These are phyloP conservation scores for Botrytis elliptica DNA, from an alignment of 2,329 filamentous ascomycete species.

Conservation along the genomic window DNA sequence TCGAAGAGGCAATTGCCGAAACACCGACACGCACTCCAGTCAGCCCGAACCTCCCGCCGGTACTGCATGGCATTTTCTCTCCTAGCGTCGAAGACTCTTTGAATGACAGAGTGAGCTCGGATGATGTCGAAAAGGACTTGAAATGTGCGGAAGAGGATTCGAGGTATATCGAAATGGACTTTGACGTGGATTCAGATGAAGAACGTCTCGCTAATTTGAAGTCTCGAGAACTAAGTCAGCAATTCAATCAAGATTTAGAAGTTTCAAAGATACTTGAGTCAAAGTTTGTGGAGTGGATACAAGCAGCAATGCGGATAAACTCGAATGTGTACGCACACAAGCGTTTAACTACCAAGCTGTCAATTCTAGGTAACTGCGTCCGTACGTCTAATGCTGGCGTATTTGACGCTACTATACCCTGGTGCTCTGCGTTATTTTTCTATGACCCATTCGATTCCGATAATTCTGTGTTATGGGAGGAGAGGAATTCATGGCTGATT, in stretches of 20 bases:
- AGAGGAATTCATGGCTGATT: not conserved
- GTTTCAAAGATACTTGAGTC: constrained; percentile 1
- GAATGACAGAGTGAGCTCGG: not conserved
- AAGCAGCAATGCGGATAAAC: not conserved
- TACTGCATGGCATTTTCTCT: not conserved
- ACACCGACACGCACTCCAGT: not conserved
- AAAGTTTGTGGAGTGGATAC: not conserved
- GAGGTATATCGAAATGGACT: not conserved
- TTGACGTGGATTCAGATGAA: constrained; percentile 10
- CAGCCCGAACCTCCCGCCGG: not conserved
- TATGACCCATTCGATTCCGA: not conserved
- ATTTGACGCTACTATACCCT: not conserved
- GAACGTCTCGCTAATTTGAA: constrained; percentile 9
- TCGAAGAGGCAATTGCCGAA: constrained; percentile 2
- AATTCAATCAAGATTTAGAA: not conserved
- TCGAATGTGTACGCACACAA: not conserved
- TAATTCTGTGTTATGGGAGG: not conserved
- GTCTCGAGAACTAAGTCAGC: constrained; percentile 11
- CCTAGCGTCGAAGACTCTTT: not conserved
- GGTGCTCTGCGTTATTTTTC: not conserved
- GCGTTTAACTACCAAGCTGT: not conserved
- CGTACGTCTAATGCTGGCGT: not conserved
- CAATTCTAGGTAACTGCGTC: not conserved
- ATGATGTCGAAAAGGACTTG: not conserved
- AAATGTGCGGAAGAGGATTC: not conserved